phyloP scores from a whole-genome alignment of 352 stramenopile species.

The Phytophthora chlamydospora region DNA sequence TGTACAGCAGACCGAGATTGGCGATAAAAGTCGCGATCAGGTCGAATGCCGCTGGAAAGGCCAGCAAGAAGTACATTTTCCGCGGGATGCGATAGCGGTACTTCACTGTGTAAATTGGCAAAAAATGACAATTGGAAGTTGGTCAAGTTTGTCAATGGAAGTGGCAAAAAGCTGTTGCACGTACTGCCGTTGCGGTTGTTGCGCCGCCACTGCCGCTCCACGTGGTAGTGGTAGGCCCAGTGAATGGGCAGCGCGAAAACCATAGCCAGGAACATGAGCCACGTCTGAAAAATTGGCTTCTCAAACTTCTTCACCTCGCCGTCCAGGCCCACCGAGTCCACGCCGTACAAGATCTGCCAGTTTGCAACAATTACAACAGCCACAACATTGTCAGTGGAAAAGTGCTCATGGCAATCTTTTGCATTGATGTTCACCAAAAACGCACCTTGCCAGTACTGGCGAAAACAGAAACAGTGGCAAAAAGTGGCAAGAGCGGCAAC shows the following conservation, averaged over 20 bases:
- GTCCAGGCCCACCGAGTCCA: constrained; percentile 88
- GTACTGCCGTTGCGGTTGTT: constrained; percentile 65
- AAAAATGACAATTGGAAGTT: background rate
- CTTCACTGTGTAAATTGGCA: constrained; percentile 49
- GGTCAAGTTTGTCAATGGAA: background rate
- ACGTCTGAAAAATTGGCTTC: constrained; percentile 96
- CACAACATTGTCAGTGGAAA: constrained; percentile 7
- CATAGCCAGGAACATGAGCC: constrained; percentile 97
- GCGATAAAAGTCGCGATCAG: constrained; percentile 93
- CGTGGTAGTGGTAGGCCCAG: constrained; percentile 81
- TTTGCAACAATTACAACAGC: background rate
- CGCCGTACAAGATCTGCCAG: constrained; percentile 92
- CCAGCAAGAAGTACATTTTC: constrained; percentile 95
- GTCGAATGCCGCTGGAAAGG: constrained; percentile 94
- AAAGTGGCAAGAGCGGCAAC: background rate
- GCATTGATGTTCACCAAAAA: background rate
- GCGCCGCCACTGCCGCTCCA: constrained; percentile 72
- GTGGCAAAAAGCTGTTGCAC: constrained; percentile 22
- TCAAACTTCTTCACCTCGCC: constrained; percentile 92
- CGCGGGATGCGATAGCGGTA: constrained; percentile 80
- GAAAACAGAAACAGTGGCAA: constrained; percentile 10
- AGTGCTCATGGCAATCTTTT: constrained; percentile 2
- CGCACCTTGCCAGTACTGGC: constrained; percentile 71
- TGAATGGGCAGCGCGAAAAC: constrained; percentile 94
- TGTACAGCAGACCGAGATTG: constrained; percentile 94